Conservation (phyloP, 768 basidiomycete species). For the Mrakia frigida region DNA sequence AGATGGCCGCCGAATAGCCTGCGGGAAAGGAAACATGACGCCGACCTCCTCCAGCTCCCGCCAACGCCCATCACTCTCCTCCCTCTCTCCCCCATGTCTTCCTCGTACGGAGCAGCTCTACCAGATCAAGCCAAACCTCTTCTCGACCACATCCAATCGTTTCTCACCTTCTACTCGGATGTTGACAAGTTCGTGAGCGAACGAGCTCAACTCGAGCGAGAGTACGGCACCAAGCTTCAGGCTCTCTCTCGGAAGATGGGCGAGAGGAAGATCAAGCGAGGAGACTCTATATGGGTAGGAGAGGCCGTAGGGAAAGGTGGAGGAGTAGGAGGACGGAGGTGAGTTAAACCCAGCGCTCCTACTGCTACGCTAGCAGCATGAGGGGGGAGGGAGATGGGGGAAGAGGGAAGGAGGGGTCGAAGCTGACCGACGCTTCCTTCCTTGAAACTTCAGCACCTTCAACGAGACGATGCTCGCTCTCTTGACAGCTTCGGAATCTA, state of each 20-base stretch:
- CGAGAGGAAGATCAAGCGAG: slow-evolving; percentile 65
- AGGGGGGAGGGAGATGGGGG: neutral
- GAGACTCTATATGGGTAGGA: slow-evolving; percentile 57
- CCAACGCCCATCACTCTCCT: neutral
- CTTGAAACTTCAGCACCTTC: slow-evolving; percentile 55
- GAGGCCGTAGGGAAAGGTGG: slow-evolving; percentile 37
- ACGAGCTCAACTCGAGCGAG: slow-evolving; percentile 64
- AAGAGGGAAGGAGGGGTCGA: neutral
- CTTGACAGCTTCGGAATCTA: slow-evolving; percentile 56
- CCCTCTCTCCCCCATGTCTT: neutral
- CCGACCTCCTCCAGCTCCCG: too few relatives aligned
- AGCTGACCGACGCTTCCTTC: slow-evolving; percentile 16
- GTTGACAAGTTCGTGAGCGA: slow-evolving; percentile 49
- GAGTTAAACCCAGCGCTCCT: slow-evolving; percentile 26
- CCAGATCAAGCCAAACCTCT: slow-evolving; percentile 26
- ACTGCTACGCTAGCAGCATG: neutral
- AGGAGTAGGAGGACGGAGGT: slow-evolving; percentile 48
- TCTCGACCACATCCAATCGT: slow-evolving; percentile 9
- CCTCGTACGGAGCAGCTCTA: slow-evolving; percentile 22
- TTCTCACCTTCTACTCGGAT: slow-evolving; percentile 25
- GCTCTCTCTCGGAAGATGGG: slow-evolving; percentile 59
- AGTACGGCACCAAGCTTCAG: slow-evolving; percentile 70
- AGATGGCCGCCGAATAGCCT: too few relatives aligned
- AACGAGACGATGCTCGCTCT: slow-evolving; percentile 64
- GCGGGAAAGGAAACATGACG: too few relatives aligned